A percentile compares a stretch with the other conserved stretches of the same genome.
Conservation (phyloP, 331 rosid species). For the Acacia pycnantha region DNA sequence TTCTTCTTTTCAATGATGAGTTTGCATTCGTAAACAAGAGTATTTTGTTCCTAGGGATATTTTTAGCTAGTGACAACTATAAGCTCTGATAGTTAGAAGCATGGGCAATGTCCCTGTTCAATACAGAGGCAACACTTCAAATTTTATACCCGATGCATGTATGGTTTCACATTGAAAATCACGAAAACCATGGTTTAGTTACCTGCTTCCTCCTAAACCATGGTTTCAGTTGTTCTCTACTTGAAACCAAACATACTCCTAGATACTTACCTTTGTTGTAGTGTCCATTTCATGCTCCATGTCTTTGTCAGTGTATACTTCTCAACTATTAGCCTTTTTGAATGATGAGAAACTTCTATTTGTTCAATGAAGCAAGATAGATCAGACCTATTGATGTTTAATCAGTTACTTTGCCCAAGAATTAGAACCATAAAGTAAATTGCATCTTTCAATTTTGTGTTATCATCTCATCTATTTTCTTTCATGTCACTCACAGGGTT, state of each 20-base stretch:
- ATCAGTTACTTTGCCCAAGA: neutral
- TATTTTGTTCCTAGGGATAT: neutral
- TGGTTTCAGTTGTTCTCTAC: neutral
- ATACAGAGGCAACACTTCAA: neutral
- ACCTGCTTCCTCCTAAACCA: neutral
- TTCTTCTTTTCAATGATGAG: neutral
- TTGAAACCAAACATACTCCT: neutral
- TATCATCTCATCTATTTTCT: conserved; percentile 20
- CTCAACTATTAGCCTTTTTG: neutral
- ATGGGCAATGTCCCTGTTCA: neutral
- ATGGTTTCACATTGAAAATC: neutral
- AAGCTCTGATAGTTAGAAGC: neutral
- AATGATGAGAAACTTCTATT: neutral
- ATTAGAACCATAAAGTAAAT: neutral
- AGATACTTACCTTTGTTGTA: neutral
- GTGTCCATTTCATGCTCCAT: neutral
- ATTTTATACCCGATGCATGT: neutral
- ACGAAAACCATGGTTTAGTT: neutral
- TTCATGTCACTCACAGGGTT: conserved; percentile 43
- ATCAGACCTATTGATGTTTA: neutral
- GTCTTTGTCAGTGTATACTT: neutral
- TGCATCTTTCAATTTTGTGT: neutral
- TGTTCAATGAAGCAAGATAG: neutral
- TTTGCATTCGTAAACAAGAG: neutral
- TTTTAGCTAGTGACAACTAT: neutral